Evolutionary conservation across 148 eudicot species (phyloP).

Genomic region (Cornus kousa): DNA sequence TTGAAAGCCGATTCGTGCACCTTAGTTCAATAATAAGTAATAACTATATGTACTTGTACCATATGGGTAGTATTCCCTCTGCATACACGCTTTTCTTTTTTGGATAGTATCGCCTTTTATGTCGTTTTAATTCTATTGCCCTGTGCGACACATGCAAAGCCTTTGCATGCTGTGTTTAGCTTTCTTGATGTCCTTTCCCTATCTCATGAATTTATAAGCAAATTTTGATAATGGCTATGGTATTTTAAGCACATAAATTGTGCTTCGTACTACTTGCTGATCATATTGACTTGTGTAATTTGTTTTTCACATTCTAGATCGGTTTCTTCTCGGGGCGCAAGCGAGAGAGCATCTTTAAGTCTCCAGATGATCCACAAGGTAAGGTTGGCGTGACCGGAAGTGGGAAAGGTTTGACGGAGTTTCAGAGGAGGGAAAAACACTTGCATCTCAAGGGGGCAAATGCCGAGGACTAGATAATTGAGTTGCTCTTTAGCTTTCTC

Average conservation of each 20-base stretch:
- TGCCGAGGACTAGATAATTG: constrained; percentile 48
- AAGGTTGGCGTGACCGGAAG: constrained; percentile 99
- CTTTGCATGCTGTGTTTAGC: neutral
- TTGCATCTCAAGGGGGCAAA: constrained; percentile 87
- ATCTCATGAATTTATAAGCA: neutral
- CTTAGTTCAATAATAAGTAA: neutral
- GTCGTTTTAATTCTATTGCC: neutral
- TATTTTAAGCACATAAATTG: neutral
- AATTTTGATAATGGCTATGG: neutral
- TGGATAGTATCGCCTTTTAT: too few relatives aligned
- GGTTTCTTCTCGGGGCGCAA: constrained; percentile 98
- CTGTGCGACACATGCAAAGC: neutral
- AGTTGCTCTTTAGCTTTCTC: too few relatives aligned
- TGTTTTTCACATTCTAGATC: constrained; percentile 32
- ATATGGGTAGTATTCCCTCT: neutral
- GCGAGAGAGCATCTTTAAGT: constrained; percentile 91
- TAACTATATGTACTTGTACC: too few relatives aligned
- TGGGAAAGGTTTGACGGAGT: constrained; percentile 95
- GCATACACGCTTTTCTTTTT: neutral
- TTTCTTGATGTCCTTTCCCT: neutral
- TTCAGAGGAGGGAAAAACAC: constrained; percentile 93
- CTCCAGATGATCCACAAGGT: constrained; percentile 94
- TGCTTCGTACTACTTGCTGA: neutral
- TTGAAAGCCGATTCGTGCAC: neutral
- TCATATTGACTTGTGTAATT: neutral